These are phyloP conservation scores for Davidsoniella eucalypti DNA, from an alignment of 2,329 filamentous ascomycete species.

Conservation along the genomic window DNA sequence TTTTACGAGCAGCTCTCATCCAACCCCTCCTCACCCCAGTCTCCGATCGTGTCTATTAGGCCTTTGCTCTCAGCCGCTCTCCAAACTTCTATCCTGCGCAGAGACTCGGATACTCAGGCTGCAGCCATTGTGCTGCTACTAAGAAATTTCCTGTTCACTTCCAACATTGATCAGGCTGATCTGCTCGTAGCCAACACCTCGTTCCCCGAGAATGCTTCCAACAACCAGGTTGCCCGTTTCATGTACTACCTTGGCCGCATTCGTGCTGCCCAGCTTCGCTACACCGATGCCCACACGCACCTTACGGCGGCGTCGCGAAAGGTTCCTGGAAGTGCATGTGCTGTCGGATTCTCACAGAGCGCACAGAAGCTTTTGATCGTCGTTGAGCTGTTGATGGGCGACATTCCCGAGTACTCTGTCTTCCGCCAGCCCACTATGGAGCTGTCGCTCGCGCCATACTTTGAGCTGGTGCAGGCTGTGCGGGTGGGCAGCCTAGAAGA, in stretches of 20 bases:
- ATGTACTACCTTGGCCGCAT: conserved; percentile 95
- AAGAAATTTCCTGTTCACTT: conserved; percentile 89
- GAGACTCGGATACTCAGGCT: conserved; percentile 94
- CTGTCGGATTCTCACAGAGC: conserved; percentile 87
- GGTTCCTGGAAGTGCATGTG: conserved; percentile 75
- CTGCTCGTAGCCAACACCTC: conserved; percentile 89
- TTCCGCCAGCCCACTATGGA: conserved; percentile 86
- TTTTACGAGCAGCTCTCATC: conserved; percentile 87
- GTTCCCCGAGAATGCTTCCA: conserved; percentile 85
- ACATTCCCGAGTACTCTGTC: conserved; percentile 86
- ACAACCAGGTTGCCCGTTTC: conserved; percentile 96
- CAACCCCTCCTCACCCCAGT: conserved; percentile 74
- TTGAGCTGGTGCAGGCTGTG: conserved; percentile 84
- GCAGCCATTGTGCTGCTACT: conserved; percentile 88
- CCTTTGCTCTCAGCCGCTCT: conserved; percentile 75
- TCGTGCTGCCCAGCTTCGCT: conserved; percentile 86
- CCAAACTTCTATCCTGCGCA: conserved; percentile 86
- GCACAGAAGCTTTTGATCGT: conserved; percentile 93
- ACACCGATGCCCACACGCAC: conserved; percentile 93
- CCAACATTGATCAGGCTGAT: conserved; percentile 93
- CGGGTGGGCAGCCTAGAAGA: conserved; percentile 91
- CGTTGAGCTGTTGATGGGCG: conserved; percentile 93
- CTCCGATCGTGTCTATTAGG: conserved; percentile 71
- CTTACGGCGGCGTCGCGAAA: conserved; percentile 87
- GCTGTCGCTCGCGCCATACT: conserved; percentile 77